A percentile compares a stretch with the other conserved stretches of the same genome.
Evolutionary conservation across 2,329 filamentous ascomycete genomes (phyloP).

Genomic region (Claviceps digitariae): DNA sequence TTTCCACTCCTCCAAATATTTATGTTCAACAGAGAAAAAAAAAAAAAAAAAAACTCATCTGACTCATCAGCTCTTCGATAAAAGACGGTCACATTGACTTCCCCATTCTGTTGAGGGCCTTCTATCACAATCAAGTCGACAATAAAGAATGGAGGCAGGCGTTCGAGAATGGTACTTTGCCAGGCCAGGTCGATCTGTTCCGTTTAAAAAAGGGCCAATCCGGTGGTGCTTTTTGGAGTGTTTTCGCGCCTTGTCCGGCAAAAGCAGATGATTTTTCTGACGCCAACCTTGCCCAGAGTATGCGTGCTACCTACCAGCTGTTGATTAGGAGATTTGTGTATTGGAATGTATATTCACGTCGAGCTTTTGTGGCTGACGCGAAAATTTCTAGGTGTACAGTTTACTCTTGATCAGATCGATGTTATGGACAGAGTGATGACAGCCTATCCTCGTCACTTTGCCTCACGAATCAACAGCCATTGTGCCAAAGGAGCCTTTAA

Average conservation of each 20-base stretch:
- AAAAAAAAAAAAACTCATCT: background rate
- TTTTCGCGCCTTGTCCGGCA: conserved; percentile 63
- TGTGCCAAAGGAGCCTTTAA: conserved; percentile 44
- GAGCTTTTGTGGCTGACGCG: background rate
- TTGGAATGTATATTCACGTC: background rate
- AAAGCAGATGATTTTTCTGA: conserved; percentile 63
- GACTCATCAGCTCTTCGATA: background rate
- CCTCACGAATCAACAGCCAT: conserved; percentile 38
- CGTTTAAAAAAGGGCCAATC: conserved; percentile 57
- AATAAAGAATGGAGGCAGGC: conserved; percentile 55
- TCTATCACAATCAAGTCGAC: conserved; percentile 69
- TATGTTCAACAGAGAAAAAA: background rate
- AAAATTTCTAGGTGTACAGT: conserved; percentile 37
- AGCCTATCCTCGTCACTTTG: conserved; percentile 47
- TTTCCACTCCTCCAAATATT: background rate
- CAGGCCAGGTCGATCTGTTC: conserved; percentile 62
- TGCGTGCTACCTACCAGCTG: conserved; percentile 12
- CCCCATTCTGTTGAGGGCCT: conserved; percentile 53
- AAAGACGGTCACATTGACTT: conserved; percentile 85
- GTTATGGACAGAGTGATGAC: conserved; percentile 50
- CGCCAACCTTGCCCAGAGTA: conserved; percentile 54
- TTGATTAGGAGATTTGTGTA: background rate
- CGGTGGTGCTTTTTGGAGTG: conserved; percentile 89
- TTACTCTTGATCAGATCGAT: conserved; percentile 61
- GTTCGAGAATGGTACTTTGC: conserved; percentile 58